A percentile compares a stretch with the other conserved stretches of the same genome.
phyloP scores from a whole-genome alignment of 2,329 filamentous ascomycete species.

The Neofusicoccum cordaticola region DNA sequence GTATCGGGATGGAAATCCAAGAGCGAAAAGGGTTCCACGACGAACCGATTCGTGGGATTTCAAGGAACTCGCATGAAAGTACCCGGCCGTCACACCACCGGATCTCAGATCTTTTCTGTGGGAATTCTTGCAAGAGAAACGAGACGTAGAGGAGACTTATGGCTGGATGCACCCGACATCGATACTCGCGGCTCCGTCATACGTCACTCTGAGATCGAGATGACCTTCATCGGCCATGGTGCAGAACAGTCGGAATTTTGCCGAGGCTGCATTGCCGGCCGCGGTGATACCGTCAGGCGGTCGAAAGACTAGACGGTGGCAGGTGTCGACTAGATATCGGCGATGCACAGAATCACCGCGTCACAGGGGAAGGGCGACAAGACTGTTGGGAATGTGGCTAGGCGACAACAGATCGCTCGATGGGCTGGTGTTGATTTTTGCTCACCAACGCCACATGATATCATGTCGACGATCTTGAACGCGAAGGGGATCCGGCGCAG shows the following conservation, averaged over 20 bases:
- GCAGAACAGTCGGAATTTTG: not conserved
- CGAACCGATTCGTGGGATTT: no score
- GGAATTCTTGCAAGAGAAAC: no score
- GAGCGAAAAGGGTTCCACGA: no score
- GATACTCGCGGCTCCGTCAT: no score
- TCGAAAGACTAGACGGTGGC: not conserved
- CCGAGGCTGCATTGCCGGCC: no score
- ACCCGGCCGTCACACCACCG: no score
- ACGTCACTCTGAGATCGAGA: not conserved
- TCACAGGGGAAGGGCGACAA: not conserved
- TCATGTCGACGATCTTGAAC: slow-evolving; percentile 14
- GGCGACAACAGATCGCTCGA: slow-evolving; percentile 8
- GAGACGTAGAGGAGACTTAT: no score
- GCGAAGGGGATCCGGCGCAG: not conserved
- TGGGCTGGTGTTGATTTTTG: slow-evolving; percentile 13
- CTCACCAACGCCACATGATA: slow-evolving; percentile 13
- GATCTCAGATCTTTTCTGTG: no score
- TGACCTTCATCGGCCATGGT: not conserved
- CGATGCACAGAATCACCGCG: not conserved
- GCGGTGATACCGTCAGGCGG: not conserved
- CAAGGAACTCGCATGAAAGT: no score
- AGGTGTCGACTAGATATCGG: not conserved
- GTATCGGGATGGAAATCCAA: no score
- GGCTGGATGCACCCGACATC: no score
- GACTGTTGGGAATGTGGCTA: not conserved